Base-by-base conservation (phyloP, 2,329 filamentous ascomycete species). In the Colletotrichum sp. region DNA sequence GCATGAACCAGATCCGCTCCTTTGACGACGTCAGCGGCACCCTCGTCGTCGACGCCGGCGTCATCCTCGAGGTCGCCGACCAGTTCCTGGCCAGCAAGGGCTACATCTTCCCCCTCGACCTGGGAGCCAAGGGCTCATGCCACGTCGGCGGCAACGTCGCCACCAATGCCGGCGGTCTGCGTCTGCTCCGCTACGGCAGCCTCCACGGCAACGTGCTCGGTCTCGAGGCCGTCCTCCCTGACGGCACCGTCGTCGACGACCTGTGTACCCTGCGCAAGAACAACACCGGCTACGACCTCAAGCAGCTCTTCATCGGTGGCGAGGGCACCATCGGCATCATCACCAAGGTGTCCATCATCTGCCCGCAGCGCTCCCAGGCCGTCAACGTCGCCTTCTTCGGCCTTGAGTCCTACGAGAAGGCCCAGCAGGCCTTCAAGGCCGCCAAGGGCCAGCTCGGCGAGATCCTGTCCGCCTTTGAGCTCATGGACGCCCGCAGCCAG, bases 41-140 rank as follows among this genome's bases (percentile, higher is more conserved):
- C 12, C 88, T 99, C 34, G 96, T 98, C 62, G 95, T 93, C 7
- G 97, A 99, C 84, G 96, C 96, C 13, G 98, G 97, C 78, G 94
- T 95, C 77, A 95, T 99, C 76, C 90, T 99, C 16, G 97, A 99
- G 86, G 91, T 93, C 5, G 96, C 94, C 7, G 97, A 99, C 85
- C 92, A 94, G 80, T 97, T 94, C 83, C 90, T 99, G 60, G 95
- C 94, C 7, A 92, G 98, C 84, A 93, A 91, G 80, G 93, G 93
- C 65, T 93, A 98, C 86, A 94, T 99, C 81, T 99, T 99, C 87
- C 97, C 97, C 24, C 90, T 99, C 62, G 98, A 99, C 83, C 91
- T 99, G n/a, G 98, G 96, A 70, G 97, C 97, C 16, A 99, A 99
- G 87, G 97, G 97, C 3, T 98, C 95, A 8, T 99, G 97, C 85